Base-by-base conservation (phyloP, 768 basidiomycete species). In the Mycena vitilis region DNA sequence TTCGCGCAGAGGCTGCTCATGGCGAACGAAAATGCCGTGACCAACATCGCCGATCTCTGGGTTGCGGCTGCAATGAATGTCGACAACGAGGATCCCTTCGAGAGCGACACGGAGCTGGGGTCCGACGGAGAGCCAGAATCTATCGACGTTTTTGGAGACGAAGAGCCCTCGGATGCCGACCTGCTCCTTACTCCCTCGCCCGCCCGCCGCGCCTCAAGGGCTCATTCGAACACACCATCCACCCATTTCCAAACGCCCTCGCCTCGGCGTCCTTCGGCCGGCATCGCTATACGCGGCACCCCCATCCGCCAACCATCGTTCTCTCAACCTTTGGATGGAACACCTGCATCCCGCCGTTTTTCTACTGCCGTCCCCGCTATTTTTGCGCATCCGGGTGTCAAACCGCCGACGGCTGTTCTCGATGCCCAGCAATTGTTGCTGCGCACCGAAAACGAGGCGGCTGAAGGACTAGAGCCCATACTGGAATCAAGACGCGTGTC, bases 21-120 rank as follows among this genome's bases (percentile, higher is more conserved):
- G 83, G 97, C 97, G 22, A 98, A 98, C 78, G 96, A 98, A 79
- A 93, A 95, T 73, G 92, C 95, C 15, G 95, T 96, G 6, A 96
- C 95, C 64, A 95, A 92, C 72, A 94, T 99, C 75, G 94, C 95
- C 25, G 97, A 98, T 79, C 83, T 99, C 23, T 99, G 98, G 98
- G 95, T 99, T 59, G 95, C 95, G 6, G 93, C 96, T 22, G 98
- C 97, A 8, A 95, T 97, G 82, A 98, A 97, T 67, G 95, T 91
- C 37, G 96, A 97, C 75, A 92, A 93, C 73, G 95, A 96, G 71
- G 91, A 95, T 64, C 90, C 90, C 4, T 93, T 92, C 67, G 88
- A 90, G 72, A 82, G 80, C 13, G 90, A 89, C 63, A 81, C 82
- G 51, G 88, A 86, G 59, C 76, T 70, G 40, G 81, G 75, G 36